phyloP scores from a whole-genome alignment of 2,329 filamentous ascomycete species.

The Parafenestella ontariensis region DNA sequence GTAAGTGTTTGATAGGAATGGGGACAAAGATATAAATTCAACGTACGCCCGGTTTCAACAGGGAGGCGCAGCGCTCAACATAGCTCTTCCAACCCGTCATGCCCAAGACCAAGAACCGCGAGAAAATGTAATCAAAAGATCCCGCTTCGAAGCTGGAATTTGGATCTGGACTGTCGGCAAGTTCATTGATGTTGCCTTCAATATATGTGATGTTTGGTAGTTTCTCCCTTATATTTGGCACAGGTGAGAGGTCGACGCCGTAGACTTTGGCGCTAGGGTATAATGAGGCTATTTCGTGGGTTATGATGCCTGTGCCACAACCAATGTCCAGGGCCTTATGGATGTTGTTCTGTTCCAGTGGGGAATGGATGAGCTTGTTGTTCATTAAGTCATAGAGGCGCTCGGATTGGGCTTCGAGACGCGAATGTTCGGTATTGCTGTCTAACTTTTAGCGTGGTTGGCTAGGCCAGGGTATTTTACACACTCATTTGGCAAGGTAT shows the following conservation, averaged over 20 bases:
- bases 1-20: too few species aligned
- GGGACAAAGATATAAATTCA: too few species aligned
- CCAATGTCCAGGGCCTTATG: conserved; percentile 23
- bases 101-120: conserved; percentile 57
- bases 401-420: conserved; percentile 26
- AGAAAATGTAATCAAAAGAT: conserved; percentile 63
- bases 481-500: conserved; percentile 31
- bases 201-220: conserved; percentile 18
- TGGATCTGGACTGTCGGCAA: conserved; percentile 3
- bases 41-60: too few species aligned
- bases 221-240: conserved; percentile 11
- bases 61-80: not conserved
- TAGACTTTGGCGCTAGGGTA: conserved; percentile 12
- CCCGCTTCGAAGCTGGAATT: conserved; percentile 53
- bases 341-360: conserved; percentile 4
- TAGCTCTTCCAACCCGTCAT: conserved; percentile 61
- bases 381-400: conserved; percentile 17
- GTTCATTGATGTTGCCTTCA: conserved; percentile 20
- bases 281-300: conserved; percentile 17
- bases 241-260: conserved; percentile 34
- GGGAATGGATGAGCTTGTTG: conserved; percentile 15
- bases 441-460: not conserved
- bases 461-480: not conserved
- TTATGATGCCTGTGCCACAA: conserved; percentile 24
- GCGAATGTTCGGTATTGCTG: conserved; percentile 25